Base-by-base conservation (phyloP, 1,139 yeast genomes). In the Kluyveromyces marxianus region DNA sequence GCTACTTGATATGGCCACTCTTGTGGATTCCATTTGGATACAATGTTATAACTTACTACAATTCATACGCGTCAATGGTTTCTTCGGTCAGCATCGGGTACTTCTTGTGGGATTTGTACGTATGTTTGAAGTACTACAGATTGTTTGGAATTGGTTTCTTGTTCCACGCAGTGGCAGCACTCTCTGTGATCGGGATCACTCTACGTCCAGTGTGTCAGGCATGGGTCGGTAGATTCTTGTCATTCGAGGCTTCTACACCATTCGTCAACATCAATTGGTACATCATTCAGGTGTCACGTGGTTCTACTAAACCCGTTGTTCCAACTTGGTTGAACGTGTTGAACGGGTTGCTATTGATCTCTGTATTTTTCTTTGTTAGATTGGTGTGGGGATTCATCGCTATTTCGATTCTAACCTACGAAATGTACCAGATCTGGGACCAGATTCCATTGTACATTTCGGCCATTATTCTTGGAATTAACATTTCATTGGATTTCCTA, bases 211-310 rank as follows among this genome's bases (percentile, higher is more conserved):
- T 86, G 73, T 76, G 87, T 54, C 76, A 82, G 61, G 83, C 87
- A 51, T 90, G 90, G 79, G 76, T 85, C 32, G 94, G 96, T 1
- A 80, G 82, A 29, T 92, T 90, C 65, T 71, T 94, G 56, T 59
- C 87, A 35, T 92, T 89, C 67, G 99, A 92, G 66, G 75, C 86
- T 45, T 84, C 96, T 37, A 89, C 97, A 2, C 98, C 98, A 8
- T 92, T 94, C 63, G 89, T 92, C 48, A 90, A 92, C 67, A 68
- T 88, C 59, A 88, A 94, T 65, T 92, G 97, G 97, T 83, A 86
- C 62, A 84, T 92, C 6, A 74, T 84, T 43, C 84, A 83, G 58
- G 71, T 89, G 39, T 89, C 95, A 2, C 71, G 71, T 3, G 71
- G 71, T 7, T 33, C 52, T 6, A 41, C 56, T 7, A 53, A 50